phyloP scores from a whole-genome alignment of 495 filamentous ascomycete species.

The Podospora comata region DNA sequence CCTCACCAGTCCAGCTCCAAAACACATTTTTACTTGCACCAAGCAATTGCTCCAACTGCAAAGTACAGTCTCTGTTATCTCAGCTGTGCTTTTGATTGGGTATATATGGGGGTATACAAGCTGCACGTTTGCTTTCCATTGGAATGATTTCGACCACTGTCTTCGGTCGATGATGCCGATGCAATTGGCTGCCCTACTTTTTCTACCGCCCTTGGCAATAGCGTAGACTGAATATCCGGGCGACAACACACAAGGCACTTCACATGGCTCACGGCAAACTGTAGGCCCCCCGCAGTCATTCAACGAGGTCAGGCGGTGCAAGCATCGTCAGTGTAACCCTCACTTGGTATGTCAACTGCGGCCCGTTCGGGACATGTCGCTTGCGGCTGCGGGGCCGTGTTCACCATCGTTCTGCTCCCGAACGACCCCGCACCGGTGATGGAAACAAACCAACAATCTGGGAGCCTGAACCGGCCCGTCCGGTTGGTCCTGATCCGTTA shows the following conservation, averaged over 20 bases:
- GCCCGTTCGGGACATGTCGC: background rate
- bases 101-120: background rate
- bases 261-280: background rate
- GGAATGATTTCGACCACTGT: background rate
- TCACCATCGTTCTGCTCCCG: no score
- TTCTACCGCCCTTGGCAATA: background rate
- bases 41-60: background rate
- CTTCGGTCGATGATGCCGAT: background rate
- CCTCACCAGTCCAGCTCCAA: background rate
- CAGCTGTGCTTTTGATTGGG: background rate
- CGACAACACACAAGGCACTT: background rate
- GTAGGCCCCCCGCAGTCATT: background rate
- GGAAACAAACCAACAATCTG: background rate
- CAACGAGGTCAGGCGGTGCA: background rate
- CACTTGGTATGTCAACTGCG: no score
- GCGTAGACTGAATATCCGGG: background rate
- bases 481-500: background rate
- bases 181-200: background rate
- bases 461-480: background rate
- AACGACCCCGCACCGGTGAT: background rate
- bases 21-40: background rate
- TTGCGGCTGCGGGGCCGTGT: background rate
- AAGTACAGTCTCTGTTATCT: background rate
- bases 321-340: no score
- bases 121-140: background rate